Evolutionary conservation across 352 stramenopile species (phyloP).

Genomic region (Pythium sp.): DNA sequence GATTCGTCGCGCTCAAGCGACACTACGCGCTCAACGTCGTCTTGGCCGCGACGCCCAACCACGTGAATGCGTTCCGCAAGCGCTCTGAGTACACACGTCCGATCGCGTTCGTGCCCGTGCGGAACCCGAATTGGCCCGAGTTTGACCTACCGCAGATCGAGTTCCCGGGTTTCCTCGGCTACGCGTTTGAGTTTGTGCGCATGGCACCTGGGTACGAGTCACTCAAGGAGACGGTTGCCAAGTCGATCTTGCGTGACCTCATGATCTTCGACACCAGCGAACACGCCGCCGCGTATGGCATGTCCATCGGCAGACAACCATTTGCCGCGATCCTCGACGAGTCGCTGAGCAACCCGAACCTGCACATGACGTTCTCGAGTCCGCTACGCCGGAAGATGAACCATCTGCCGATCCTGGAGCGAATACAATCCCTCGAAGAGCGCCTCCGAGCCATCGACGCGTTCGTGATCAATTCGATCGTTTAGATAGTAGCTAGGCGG

Average conservation of each 20-base stretch:
- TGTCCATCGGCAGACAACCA: constrained; percentile 27
- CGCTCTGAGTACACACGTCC: constrained; percentile 42
- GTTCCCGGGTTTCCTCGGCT: constrained; percentile 60
- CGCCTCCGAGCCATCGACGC: constrained; percentile 45
- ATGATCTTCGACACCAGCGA: constrained; percentile 67
- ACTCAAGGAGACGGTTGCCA: constrained; percentile 63
- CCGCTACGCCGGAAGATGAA: constrained; percentile 42
- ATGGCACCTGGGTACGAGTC: constrained; percentile 56
- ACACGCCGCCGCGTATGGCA: constrained; percentile 43
- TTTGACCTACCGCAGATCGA: constrained; percentile 42
- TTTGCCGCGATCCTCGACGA: constrained; percentile 48
- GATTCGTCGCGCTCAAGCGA: constrained; percentile 53
- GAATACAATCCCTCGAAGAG: constrained; percentile 29
- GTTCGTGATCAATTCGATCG: constrained; percentile 22
- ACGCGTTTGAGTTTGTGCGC: constrained; percentile 63
- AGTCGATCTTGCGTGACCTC: constrained; percentile 73
- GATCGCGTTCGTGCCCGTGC: constrained; percentile 65
- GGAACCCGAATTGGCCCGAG: constrained; percentile 67
- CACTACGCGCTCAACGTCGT: constrained; percentile 66
- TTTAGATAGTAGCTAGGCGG: not conserved
- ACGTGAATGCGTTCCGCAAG: constrained; percentile 63
- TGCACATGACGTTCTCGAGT: constrained; percentile 56
- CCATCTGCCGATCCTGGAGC: constrained; percentile 40
- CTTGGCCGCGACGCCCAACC: constrained; percentile 46
- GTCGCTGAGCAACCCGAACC: constrained; percentile 9